Conservation (phyloP, 805 yeast genomes). For the Alloascoidea hylecoeti region DNA sequence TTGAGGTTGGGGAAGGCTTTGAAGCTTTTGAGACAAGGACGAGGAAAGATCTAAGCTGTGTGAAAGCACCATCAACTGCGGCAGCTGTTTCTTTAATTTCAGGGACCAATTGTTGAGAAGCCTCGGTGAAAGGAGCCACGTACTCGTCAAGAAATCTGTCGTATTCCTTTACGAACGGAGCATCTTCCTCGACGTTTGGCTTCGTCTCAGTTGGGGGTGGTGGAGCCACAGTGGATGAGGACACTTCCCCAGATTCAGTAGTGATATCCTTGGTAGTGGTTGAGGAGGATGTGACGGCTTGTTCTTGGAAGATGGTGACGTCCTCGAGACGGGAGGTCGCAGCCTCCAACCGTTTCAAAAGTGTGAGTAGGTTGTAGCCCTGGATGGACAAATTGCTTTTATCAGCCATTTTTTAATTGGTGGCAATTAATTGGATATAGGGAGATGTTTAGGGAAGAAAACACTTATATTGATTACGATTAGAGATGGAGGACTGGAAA, state of each 20-base stretch:
- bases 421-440: too few species aligned
- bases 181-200: constrained; percentile 8
- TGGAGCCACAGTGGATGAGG: constrained; percentile 7
- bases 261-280: constrained; percentile 9
- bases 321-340: constrained; percentile 91
- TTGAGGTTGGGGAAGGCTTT: constrained; percentile 48
- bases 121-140: constrained; percentile 45
- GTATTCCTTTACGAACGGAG: constrained; percentile 27
- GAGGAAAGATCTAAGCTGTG: constrained; percentile 44
- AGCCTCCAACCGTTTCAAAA: constrained; percentile 48
- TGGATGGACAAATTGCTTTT: not conserved
- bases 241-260: constrained; percentile 9
- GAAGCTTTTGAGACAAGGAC: constrained; percentile 41
- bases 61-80: constrained; percentile 34
- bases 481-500: too few species aligned
- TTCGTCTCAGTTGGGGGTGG: constrained; percentile 7
- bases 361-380: not conserved
- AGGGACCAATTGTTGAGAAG: constrained; percentile 40
- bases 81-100: constrained; percentile 34
- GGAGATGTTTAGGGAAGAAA: too few species aligned
- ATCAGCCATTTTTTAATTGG: too few species aligned
- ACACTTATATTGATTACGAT: too few species aligned
- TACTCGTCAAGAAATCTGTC: constrained; percentile 34
- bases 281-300: constrained; percentile 15
- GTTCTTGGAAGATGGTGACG: constrained; percentile 67